Conservation (phyloP, 192 early-diverging fungal genomes). For the Coemansia aciculifera region DNA sequence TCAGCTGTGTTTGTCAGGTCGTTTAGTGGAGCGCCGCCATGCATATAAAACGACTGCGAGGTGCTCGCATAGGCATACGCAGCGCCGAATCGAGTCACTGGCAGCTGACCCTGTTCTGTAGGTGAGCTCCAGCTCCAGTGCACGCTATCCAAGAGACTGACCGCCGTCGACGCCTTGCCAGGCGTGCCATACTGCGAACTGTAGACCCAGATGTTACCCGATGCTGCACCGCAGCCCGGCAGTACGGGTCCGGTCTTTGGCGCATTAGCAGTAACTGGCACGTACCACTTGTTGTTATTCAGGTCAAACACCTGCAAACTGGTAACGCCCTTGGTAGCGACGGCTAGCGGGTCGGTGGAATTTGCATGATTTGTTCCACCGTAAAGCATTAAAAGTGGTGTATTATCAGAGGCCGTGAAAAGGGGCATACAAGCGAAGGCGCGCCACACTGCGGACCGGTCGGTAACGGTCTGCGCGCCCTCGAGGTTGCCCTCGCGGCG, state of each 20-base stretch:
- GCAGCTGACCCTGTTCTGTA: constrained; percentile 41
- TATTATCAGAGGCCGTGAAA: constrained; percentile 39
- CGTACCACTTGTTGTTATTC: constrained; percentile 47
- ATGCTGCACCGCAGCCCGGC: constrained; percentile 45
- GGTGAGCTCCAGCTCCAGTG: constrained; percentile 57
- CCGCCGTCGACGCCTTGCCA: constrained; percentile 23
- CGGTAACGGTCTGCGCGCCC: constrained; percentile 33
- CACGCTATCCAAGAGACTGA: constrained; percentile 48
- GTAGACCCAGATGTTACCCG: constrained; percentile 41
- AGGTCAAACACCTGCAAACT: constrained; percentile 46
- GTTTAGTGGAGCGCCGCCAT: constrained; percentile 50
- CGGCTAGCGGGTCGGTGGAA: constrained; percentile 27
- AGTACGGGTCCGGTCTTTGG: constrained; percentile 39
- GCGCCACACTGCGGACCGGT: constrained; percentile 39
- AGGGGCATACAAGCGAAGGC: constrained; percentile 49
- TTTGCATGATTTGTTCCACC: constrained; percentile 44
- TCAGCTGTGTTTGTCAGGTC: constrained; percentile 29
- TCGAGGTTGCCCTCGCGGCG: constrained; percentile 39
- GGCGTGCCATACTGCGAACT: constrained; percentile 35
- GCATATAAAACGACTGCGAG: constrained; percentile 45
- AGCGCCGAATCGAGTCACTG: constrained; percentile 41
- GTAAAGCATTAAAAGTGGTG: constrained; percentile 48
- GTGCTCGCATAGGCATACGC: constrained; percentile 37
- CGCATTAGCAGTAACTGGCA: constrained; percentile 42
- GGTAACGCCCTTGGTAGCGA: constrained; percentile 28